Conservation (phyloP, 2,329 filamentous ascomycete genomes). For the Aspergillus sp. region DNA sequence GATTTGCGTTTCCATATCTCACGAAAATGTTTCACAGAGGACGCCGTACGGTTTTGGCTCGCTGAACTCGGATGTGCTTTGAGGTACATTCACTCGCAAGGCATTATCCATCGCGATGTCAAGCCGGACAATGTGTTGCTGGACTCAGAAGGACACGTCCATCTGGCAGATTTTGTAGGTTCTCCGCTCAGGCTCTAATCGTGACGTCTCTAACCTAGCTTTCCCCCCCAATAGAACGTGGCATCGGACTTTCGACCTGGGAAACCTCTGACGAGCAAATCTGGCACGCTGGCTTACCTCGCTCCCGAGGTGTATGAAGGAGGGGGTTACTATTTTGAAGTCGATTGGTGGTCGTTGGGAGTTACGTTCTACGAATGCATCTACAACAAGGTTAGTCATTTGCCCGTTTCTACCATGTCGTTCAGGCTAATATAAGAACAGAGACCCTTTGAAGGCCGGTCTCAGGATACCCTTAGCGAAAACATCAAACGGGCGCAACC, state of each 20-base stretch:
- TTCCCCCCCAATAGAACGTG: conserved; percentile 67
- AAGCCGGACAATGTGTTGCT: conserved; percentile 91
- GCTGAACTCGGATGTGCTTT: conserved; percentile 89
- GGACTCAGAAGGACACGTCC: conserved; percentile 88
- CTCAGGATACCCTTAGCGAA: conserved; percentile 74
- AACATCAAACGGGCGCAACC: conserved; percentile 80
- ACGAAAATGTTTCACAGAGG: conserved; percentile 95
- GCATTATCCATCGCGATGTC: conserved; percentile 86
- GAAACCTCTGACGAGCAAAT: conserved; percentile 88
- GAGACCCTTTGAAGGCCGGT: conserved; percentile 91
- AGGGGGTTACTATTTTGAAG: conserved; percentile 82
- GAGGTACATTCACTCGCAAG: conserved; percentile 79
- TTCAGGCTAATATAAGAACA: conserved; percentile 44
- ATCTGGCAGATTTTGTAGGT: conserved; percentile 94
- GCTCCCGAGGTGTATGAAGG: conserved; percentile 94
- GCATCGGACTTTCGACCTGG: conserved; percentile 87
- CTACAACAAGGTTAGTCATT: conserved; percentile 79
- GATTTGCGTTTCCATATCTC: conserved; percentile 98
- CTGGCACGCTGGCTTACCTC: conserved; percentile 91
- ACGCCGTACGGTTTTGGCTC: conserved; percentile 96
- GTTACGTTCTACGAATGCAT: conserved; percentile 99
- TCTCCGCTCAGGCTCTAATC: background rate
- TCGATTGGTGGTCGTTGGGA: conserved; percentile 98
- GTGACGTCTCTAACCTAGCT: conserved; percentile 13
- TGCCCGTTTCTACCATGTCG: background rate